Conservation (phyloP, 108 stramenopile genomes). For the Cyclostephanos invisitatus region DNA sequence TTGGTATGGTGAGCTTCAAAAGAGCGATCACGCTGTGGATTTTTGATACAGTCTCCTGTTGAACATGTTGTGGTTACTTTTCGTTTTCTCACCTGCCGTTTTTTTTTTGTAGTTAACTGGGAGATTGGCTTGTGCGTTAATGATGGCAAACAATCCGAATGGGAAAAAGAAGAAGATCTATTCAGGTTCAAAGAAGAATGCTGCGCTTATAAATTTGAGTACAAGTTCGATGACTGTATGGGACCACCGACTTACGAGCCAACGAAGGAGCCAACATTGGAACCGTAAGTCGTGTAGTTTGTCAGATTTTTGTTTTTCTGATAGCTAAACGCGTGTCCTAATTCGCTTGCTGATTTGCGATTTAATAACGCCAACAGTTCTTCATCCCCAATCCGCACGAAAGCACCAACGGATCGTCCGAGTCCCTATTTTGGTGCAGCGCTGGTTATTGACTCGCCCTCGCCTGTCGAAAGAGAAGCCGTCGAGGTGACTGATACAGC, state of each 20-base stretch:
- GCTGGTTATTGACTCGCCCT: slow-evolving; percentile 15
- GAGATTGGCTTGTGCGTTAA: slow-evolving; percentile 32
- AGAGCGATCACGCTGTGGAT: too few relatives aligned
- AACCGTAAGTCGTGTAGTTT: neutral
- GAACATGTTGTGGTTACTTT: neutral
- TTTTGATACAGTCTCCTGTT: neutral
- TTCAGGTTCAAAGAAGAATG: slow-evolving; percentile 46
- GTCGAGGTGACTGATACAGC: slow-evolving; percentile 2
- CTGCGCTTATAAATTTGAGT: slow-evolving; percentile 40
- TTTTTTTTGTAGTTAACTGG: slow-evolving; percentile 27
- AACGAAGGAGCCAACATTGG: neutral
- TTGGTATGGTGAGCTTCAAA: slow-evolving; percentile 45
- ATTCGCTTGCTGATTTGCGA: neutral
- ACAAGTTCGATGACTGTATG: slow-evolving; percentile 38
- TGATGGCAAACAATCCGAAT: slow-evolving; percentile 43
- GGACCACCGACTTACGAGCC: slow-evolving; percentile 17
- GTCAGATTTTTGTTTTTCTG: neutral
- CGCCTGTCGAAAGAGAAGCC: slow-evolving; percentile 16
- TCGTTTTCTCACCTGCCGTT: neutral
- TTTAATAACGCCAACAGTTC: neutral
- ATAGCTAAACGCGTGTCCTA: neutral
- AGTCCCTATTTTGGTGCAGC: slow-evolving; percentile 31
- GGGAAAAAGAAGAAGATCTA: slow-evolving; percentile 36
- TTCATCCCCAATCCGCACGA: neutral
- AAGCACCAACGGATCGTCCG: slow-evolving; percentile 19